Percentiles rank a stretch among this genome's conserved stretches.
phyloP scores from a whole-genome alignment of 148 eudicot species.

The Cornus controversa region DNA sequence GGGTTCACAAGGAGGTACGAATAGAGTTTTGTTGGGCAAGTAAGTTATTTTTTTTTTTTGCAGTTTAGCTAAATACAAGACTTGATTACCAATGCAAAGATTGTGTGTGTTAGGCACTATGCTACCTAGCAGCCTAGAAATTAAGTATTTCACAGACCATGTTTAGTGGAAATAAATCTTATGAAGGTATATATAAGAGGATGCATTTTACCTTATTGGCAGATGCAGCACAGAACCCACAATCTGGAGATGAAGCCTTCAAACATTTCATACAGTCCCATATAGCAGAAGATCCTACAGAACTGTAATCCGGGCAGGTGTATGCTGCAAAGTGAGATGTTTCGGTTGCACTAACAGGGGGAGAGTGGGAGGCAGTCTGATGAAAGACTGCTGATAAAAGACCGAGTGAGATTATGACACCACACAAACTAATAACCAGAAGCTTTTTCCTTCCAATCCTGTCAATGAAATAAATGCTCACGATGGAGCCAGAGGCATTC shows the following conservation, averaged over 20 bases:
- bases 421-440: conserved; percentile 44
- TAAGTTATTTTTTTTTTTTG: no score
- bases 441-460: conserved; percentile 61
- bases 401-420: conserved; percentile 45
- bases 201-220: conserved; percentile 29
- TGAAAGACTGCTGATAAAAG: conserved; percentile 43
- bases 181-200: no score
- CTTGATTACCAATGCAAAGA: no score
- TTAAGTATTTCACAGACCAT: no score
- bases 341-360: conserved; percentile 37
- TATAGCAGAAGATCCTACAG: conserved; percentile 7
- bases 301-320: conserved; percentile 34
- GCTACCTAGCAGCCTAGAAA: no score
- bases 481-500: conserved; percentile 56
- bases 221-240: conserved; percentile 52
- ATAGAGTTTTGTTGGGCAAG: no score
- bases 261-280: conserved; percentile 57
- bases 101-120: no score
- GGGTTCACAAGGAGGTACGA: neutral
- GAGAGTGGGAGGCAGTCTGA: conserved; percentile 39
- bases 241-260: conserved; percentile 32
- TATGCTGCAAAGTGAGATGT: conserved; percentile 29
- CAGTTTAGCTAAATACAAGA: no score
- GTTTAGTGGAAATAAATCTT: no score
- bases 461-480: conserved; percentile 64